Percentiles rank a stretch among this genome's conserved stretches.
phyloP scores from a whole-genome alignment of 331 rosid species.

The Spiraea crenata region DNA sequence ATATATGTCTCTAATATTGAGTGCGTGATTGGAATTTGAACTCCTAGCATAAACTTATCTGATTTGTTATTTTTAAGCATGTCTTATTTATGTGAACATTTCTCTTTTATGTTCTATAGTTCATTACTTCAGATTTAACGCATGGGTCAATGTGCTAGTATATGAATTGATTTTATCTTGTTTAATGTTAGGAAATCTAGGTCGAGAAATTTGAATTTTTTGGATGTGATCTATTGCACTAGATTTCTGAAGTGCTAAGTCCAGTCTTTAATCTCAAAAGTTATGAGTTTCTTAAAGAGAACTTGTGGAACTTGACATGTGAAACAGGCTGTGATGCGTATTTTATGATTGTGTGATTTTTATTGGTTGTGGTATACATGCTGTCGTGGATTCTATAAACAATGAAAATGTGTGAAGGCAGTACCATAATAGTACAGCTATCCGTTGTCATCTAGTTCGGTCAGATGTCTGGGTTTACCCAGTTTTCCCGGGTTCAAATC shows the following conservation, averaged over 20 bases:
- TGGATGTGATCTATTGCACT: no score
- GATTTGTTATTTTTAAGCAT: background rate
- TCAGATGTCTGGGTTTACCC: conserved; percentile 62
- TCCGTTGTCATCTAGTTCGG: conserved; percentile 63
- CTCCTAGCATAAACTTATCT: background rate
- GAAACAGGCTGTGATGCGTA: no score
- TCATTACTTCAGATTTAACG: background rate
- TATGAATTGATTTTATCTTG: no score
- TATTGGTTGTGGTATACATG: no score
- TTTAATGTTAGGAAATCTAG: no score
- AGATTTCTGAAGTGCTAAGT: no score
- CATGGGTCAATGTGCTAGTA: background rate
- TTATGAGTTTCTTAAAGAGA: no score
- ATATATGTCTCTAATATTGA: background rate
- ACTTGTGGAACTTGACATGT: no score
- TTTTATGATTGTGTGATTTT: no score
- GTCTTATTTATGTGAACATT: background rate
- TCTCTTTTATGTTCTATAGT: background rate
- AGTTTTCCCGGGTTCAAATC: conserved; percentile 75
- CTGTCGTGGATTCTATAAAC: no score
- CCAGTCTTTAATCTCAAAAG: no score
- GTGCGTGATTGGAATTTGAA: background rate
- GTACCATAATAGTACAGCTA: conserved; percentile 13
- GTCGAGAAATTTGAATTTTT: no score
- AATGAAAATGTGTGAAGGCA: background rate